Evolutionary conservation across 2,329 filamentous ascomycete genomes (phyloP).

Genomic region (Pseudocercospora macadamiae): DNA sequence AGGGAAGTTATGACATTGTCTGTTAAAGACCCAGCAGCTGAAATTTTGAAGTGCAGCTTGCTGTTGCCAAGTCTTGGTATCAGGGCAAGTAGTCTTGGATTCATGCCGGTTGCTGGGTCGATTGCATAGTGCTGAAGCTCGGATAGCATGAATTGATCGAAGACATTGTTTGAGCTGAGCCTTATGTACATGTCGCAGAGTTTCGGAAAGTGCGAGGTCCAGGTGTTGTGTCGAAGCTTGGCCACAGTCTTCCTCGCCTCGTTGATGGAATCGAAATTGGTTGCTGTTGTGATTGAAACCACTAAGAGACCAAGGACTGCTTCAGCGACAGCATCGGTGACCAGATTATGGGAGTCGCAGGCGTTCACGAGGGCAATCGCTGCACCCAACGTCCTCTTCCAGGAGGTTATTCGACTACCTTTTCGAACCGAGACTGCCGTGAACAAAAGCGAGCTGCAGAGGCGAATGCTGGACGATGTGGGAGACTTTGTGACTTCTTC

Average conservation of each 20-base stretch:
- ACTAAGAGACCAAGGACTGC: constrained; percentile 55
- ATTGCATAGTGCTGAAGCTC: constrained; percentile 84
- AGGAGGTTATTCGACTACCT: constrained; percentile 72
- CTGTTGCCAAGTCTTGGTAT: constrained; percentile 15
- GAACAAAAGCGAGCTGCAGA: constrained; percentile 61
- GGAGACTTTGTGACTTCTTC: constrained; percentile 40
- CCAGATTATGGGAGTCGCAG: constrained; percentile 14
- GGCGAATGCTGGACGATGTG: constrained; percentile 45
- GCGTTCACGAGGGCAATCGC: constrained; percentile 38
- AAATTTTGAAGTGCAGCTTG: constrained; percentile 19
- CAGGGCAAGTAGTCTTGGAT: constrained; percentile 15
- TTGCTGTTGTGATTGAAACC: constrained; percentile 73
- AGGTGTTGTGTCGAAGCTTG: constrained; percentile 64
- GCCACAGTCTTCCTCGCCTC: constrained; percentile 69
- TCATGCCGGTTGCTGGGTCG: constrained; percentile 43
- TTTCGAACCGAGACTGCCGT: constrained; percentile 77
- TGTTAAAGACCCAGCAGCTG: constrained; percentile 4
- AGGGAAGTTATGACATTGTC: background rate
- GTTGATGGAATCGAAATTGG: constrained; percentile 73
- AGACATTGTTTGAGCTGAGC: constrained; percentile 69
- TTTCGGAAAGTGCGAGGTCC: constrained; percentile 74
- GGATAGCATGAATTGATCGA: constrained; percentile 75
- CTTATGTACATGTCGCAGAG: constrained; percentile 84
- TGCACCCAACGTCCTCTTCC: constrained; percentile 64
- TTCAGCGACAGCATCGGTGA: constrained; percentile 33